Conservation (phyloP, 169 alveolate species). For the Plasmodium chabaudi region DNA sequence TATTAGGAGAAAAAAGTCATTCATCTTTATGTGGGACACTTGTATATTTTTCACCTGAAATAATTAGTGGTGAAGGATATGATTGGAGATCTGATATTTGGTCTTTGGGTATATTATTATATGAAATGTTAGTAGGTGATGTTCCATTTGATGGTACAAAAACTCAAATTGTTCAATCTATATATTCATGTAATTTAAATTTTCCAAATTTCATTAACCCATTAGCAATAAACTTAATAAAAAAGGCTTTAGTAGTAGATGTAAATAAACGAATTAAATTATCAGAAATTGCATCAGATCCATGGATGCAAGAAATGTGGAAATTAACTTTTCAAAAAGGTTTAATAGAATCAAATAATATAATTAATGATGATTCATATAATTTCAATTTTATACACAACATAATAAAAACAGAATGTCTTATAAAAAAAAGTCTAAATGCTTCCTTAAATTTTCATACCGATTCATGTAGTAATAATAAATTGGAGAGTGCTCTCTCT, state of each 20-base stretch:
- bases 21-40: constrained; percentile 92
- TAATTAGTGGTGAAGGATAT: constrained; percentile 89
- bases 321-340: constrained; percentile 58
- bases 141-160: constrained; percentile 90
- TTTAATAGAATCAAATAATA: background rate
- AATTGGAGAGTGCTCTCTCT: background rate
- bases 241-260: constrained; percentile 63
- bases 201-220: constrained; percentile 68
- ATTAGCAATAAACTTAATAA: constrained; percentile 64
- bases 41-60: constrained; percentile 94
- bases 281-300: constrained; percentile 60
- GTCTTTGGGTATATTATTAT: constrained; percentile 92
- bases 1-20: constrained; percentile 54
- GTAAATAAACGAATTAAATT: constrained; percentile 60
- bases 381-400: constrained; percentile 55
- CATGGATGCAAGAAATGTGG: constrained; percentile 78
- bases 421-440: constrained; percentile 44
- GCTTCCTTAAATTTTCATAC: constrained; percentile 39
- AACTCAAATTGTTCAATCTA: constrained; percentile 63
- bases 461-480: background rate
- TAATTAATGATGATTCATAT: constrained; percentile 9
- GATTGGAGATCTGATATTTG: constrained; percentile 91
- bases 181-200: constrained; percentile 69
- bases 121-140: constrained; percentile 91
- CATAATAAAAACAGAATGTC: constrained; percentile 36